These are phyloP conservation scores for Paraurostyla sp. DNA, from an alignment of 73 alveolate species.

Conservation along the genomic window DNA sequence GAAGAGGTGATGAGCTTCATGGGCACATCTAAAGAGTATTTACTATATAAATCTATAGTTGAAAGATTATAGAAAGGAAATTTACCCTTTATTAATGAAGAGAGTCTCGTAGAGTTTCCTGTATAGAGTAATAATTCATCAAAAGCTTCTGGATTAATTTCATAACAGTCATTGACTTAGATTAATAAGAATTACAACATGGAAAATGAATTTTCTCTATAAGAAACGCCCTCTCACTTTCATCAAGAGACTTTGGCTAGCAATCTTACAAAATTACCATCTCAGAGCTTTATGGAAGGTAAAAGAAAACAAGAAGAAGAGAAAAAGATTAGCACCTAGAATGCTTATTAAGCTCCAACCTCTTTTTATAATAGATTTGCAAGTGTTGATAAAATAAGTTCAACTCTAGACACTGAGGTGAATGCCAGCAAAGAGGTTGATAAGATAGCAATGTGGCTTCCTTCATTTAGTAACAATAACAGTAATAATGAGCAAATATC, in stretches of 20 bases:
- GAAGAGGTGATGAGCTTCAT: not conserved
- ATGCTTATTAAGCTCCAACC: not conserved
- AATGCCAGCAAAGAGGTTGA: not conserved
- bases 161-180: no score
- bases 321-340: slow-evolving; percentile 1
- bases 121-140: not conserved
- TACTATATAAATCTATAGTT: slow-evolving; percentile 15
- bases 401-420: not conserved
- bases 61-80: slow-evolving; percentile 7
- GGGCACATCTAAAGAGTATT: not conserved
- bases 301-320: slow-evolving; percentile 48
- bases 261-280: slow-evolving; percentile 32
- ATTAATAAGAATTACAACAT: not conserved
- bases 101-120: slow-evolving; percentile 21
- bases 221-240: no score
- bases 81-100: slow-evolving; percentile 42
- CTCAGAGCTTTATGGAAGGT: slow-evolving; percentile 31
- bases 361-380: slow-evolving; percentile 13
- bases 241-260: slow-evolving; percentile 36
- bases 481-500: not conserved
- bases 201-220: not conserved
- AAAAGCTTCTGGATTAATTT: not conserved
- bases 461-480: not conserved
- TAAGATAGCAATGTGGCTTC: slow-evolving; percentile 66
- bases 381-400: slow-evolving; percentile 6